phyloP scores from a whole-genome alignment of 2,329 filamentous ascomycete species.

The Diaporthe australafricana region DNA sequence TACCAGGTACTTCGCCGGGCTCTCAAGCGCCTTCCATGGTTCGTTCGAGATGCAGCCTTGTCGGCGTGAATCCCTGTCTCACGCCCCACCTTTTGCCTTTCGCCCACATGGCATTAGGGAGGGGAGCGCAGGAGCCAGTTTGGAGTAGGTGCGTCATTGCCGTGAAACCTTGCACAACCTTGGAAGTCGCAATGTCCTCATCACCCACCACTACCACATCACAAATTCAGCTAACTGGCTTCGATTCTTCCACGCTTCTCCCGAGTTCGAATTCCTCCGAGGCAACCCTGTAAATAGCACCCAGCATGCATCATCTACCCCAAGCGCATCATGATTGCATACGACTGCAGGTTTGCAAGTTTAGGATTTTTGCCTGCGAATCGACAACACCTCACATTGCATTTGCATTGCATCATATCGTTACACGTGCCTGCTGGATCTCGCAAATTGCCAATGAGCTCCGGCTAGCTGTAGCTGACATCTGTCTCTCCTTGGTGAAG shows the following conservation, averaged over 20 bases:
- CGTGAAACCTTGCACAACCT: slow-evolving; percentile 31
- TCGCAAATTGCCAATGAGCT: slow-evolving; percentile 10
- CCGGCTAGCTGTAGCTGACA: background rate
- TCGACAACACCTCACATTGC: slow-evolving; percentile 10
- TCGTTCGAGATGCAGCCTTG: slow-evolving; percentile 36
- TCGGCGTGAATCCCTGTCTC: slow-evolving; percentile 35
- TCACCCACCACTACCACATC: slow-evolving; percentile 17
- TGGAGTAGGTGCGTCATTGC: slow-evolving; percentile 33
- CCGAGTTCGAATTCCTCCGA: slow-evolving; percentile 10
- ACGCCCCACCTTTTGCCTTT: slow-evolving; percentile 29
- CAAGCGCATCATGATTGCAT: slow-evolving; percentile 10
- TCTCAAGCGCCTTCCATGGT: slow-evolving; percentile 21
- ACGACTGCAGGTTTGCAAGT: background rate
- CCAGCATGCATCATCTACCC: slow-evolving; percentile 9
- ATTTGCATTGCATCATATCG: slow-evolving; percentile 34
- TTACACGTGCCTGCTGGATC: slow-evolving; percentile 26
- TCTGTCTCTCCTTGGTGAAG: background rate
- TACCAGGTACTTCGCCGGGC: slow-evolving; percentile 28
- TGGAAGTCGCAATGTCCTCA: slow-evolving; percentile 25
- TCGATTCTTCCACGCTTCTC: slow-evolving; percentile 25
- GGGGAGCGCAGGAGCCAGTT: slow-evolving; percentile 32
- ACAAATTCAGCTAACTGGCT: slow-evolving; percentile 9
- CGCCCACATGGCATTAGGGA: slow-evolving; percentile 35
- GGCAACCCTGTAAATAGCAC: background rate
- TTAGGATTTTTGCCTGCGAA: background rate